Base-by-base conservation (phyloP, 2,329 filamentous ascomycete genomes). In the Leptographium wingfieldii region DNA sequence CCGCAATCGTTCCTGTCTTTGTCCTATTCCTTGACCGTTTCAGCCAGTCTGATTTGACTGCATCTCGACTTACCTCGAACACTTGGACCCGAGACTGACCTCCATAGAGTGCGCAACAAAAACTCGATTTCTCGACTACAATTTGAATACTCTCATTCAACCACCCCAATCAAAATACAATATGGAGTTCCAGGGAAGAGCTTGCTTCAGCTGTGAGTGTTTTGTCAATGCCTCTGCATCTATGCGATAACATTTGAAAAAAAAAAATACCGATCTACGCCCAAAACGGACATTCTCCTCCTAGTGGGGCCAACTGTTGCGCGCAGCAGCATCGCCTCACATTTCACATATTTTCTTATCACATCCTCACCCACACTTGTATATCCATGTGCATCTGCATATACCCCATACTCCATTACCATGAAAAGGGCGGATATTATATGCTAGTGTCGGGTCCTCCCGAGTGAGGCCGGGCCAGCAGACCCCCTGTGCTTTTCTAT, bases 121-220 rank as follows among this genome's bases (percentile, higher is more conserved):
- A 19, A 46, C 43, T 46, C 43, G 43, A 46, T 51, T 25, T 27
- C 16, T 31, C 35, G 19, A 22, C 25, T 35, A 35, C 14, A 43
- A 12, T 25, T 25, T 38, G 5, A 46, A 46, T n/a, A 46, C 43
- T 5, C 14, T n/a, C 22, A n/a, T 46, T 46, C 43, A 46, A 57
- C 31, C n/a, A 5, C 7, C 33, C 19, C n/a, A 51, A n/a, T 43
- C 40, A 60, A 33, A 51, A 58, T 52, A 40, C 57, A 61, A 16
- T 58, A 65, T 67, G 65, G 66, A 66, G 55, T 66, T 61, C 63
- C 65, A 66, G 60, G 61, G 61, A 60, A 59, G 64, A 60, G 63
- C 63, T 38, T 67, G 66, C 65, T 66, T 66, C 64, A 65, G 59
- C 60, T 67, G 66, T 67, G 59, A 67, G 66, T 66, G 33, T 25